Conservation (phyloP, 2,329 filamentous ascomycete genomes). For the Neocucurbitaria cava region DNA sequence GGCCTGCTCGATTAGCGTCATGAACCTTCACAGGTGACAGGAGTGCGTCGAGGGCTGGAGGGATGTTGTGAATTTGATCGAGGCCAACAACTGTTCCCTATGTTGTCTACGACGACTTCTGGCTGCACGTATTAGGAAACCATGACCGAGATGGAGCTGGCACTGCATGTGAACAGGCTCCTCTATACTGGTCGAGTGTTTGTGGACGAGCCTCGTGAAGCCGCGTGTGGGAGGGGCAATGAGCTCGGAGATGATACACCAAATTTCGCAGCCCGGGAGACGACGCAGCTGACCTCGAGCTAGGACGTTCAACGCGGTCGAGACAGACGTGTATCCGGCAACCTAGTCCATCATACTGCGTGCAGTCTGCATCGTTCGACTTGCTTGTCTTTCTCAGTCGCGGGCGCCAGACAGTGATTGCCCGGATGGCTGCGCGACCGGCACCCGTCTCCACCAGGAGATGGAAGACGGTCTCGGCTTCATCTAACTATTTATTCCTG, state of each 20-base stretch:
- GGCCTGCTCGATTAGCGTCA: constrained; percentile 26
- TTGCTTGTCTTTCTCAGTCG: no score
- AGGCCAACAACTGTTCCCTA: not conserved
- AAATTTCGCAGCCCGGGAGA: not conserved
- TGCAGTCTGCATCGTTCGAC: no score
- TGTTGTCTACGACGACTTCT: not conserved
- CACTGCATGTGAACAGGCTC: not conserved
- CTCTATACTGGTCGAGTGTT: not conserved
- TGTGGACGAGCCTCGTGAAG: not conserved
- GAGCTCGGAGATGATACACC: not conserved
- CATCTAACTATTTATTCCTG: not conserved
- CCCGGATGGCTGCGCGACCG: not conserved
- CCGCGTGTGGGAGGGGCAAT: not conserved
- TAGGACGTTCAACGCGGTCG: not conserved
- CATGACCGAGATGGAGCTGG: not conserved
- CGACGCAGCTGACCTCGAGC: not conserved
- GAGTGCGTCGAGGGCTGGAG: not conserved
- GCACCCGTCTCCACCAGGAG: not conserved
- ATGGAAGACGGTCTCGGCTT: not conserved
- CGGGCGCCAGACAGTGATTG: not conserved
- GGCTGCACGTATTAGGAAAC: not conserved
- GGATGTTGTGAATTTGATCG: not conserved
- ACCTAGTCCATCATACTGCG: no score
- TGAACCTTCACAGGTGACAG: not conserved
- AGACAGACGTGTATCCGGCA: not conserved